A percentile compares a stretch with the other conserved stretches of the same genome.
Conservation (phyloP, 352 stramenopile species). For the Aphanomyces astaci region DNA sequence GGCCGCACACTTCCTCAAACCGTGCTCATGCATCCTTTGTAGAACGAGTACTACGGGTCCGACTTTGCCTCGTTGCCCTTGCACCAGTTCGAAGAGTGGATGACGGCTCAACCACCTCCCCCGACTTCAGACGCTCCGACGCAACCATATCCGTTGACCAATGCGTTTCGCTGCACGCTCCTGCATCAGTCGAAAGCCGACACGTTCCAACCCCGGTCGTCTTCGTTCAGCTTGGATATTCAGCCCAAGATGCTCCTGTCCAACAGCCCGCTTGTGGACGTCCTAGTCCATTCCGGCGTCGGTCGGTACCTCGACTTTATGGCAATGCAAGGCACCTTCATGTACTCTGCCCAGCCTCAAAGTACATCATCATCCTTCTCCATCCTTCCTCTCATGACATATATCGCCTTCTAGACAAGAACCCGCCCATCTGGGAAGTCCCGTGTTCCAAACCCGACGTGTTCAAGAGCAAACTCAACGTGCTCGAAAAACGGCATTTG, state of each 20-base stretch:
- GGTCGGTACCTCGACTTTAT: slow-evolving; percentile 85
- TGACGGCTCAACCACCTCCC: neutral
- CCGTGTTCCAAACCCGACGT: slow-evolving; percentile 87
- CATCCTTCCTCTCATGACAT: neutral
- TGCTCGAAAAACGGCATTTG: slow-evolving; percentile 82
- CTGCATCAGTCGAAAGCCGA: slow-evolving; percentile 35
- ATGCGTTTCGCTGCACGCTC: slow-evolving; percentile 40
- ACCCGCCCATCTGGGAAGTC: slow-evolving; percentile 54
- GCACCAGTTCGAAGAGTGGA: slow-evolving; percentile 31
- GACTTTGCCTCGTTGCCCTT: slow-evolving; percentile 69
- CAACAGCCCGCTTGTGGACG: slow-evolving; percentile 68
- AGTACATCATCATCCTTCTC: neutral
- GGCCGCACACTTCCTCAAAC: neutral
- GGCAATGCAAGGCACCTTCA: slow-evolving; percentile 72
- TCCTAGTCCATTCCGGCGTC: slow-evolving; percentile 77
- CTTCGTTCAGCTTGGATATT: slow-evolving; percentile 64
- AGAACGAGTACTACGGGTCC: slow-evolving; percentile 81
- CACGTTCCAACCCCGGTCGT: slow-evolving; percentile 40
- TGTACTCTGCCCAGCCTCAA: slow-evolving; percentile 38
- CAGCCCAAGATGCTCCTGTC: slow-evolving; percentile 74
- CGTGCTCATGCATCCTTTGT: neutral
- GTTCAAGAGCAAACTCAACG: slow-evolving; percentile 73
- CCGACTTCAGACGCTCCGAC: neutral
- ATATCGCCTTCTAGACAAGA: neutral
- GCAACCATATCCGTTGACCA: slow-evolving; percentile 33